phyloP scores from a whole-genome alignment of 176 grass and related monocot species.

The Guadua angustifolia region DNA sequence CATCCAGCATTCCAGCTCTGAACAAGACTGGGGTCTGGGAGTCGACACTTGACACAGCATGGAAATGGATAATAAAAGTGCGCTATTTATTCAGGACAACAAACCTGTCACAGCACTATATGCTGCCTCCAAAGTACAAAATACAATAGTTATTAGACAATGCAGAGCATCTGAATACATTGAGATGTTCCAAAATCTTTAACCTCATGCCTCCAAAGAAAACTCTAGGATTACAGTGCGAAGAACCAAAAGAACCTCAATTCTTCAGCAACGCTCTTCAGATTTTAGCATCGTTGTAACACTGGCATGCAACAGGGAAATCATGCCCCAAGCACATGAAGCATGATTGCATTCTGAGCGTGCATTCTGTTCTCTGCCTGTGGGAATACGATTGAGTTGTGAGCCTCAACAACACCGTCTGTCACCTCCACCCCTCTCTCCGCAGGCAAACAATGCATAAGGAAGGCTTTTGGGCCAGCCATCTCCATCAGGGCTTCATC shows the following conservation, averaged over 20 bases:
- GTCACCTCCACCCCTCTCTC: conserved; percentile 95
- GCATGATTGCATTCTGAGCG: conserved; percentile 93
- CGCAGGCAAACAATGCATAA: conserved; percentile 95
- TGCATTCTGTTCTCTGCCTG: conserved; percentile 98
- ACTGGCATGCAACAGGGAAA: not conserved
- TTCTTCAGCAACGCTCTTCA: conserved; percentile 8
- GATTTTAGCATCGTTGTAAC: conserved; percentile 12
- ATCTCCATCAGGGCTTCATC: conserved; percentile 94
- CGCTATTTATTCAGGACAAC: conserved; percentile 40
- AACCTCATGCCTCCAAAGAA: not conserved
- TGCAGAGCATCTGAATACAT: conserved; percentile 15
- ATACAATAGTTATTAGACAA: not conserved
- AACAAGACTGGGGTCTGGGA: not conserved
- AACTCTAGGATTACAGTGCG: not conserved
- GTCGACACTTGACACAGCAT: not conserved
- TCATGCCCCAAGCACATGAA: conserved; percentile 73
- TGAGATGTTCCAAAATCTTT: not conserved
- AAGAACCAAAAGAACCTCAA: conserved; percentile 26
- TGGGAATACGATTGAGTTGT: conserved; percentile 88
- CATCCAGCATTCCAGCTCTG: not conserved
- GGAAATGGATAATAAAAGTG: not conserved
- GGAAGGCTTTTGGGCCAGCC: conserved; percentile 78
- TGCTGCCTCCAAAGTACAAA: conserved; percentile 3
- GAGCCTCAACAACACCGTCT: conserved; percentile 74
- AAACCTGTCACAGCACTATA: conserved; percentile 25